A percentile compares a stretch with the other conserved stretches of the same genome.
phyloP scores from a whole-genome alignment of 2,329 filamentous ascomycete species.

The Ceratocystis papillata region DNA sequence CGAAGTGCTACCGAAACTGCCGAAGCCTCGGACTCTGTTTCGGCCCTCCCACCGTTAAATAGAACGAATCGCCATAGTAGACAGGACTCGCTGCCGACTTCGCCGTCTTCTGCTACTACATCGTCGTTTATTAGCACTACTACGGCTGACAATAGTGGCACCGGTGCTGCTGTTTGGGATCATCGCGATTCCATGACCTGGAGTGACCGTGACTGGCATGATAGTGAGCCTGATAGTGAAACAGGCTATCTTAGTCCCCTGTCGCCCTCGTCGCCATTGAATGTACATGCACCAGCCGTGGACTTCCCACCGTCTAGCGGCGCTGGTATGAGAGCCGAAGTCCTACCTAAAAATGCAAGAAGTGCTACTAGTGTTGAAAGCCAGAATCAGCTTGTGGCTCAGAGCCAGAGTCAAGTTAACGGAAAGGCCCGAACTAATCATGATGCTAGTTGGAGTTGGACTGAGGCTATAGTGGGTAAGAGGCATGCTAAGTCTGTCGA shows the following conservation, averaged over 20 bases:
- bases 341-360: not conserved
- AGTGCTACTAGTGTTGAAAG: too few species aligned
- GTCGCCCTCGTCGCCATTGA: constrained; percentile 11
- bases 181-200: constrained; percentile 48
- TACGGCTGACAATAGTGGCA: too few species aligned
- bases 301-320: not conserved
- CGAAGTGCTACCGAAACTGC: not conserved
- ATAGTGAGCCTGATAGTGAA: constrained; percentile 41
- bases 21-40: constrained; percentile 26
- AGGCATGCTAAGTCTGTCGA: constrained; percentile 21
- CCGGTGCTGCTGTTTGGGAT: constrained; percentile 25
- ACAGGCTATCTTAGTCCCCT: constrained; percentile 25
- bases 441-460: constrained; percentile 40
- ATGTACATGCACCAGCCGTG: not conserved
- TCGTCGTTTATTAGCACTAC: constrained; percentile 13
- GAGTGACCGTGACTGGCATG: constrained; percentile 55
- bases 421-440: constrained; percentile 8
- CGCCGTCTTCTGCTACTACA: constrained; percentile 1
- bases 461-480: constrained; percentile 45
- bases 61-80: constrained; percentile 13
- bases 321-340: constrained; percentile 3
- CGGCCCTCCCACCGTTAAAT: constrained; percentile 27
- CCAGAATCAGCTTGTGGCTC: not conserved
- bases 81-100: constrained; percentile 9
- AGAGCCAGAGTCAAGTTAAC: not conserved